These are phyloP conservation scores for Tuber microsphaerosporum DNA, from an alignment of 495 filamentous ascomycete species.

Conservation along the genomic window DNA sequence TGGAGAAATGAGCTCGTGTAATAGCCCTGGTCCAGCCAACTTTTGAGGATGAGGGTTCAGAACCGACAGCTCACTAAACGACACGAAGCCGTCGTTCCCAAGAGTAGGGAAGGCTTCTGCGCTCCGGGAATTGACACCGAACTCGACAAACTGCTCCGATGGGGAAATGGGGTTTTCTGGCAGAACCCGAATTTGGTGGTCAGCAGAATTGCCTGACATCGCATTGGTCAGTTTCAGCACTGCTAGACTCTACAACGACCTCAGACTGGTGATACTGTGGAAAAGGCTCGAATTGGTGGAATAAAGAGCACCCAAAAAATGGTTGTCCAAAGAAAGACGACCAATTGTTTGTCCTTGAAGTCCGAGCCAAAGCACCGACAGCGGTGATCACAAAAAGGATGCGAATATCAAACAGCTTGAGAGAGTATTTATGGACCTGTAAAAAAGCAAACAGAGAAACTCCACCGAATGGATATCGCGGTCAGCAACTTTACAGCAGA, in stretches of 20 bases:
- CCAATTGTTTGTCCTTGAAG: neutral
- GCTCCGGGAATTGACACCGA: neutral
- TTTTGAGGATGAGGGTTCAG: slow-evolving; percentile 53
- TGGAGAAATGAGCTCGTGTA: slow-evolving; percentile 57
- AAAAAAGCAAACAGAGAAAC: slow-evolving; percentile 7
- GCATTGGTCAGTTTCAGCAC: neutral
- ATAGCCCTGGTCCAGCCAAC: slow-evolving; percentile 55
- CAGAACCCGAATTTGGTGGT: slow-evolving; percentile 17
- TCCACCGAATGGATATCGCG: slow-evolving; percentile 4
- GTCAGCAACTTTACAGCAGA: slow-evolving; percentile 8
- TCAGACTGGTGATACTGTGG: neutral
- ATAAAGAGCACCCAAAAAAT: neutral
- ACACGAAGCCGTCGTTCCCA: neutral
- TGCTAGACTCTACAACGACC: neutral
- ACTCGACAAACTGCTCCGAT: neutral
- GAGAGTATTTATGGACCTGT: slow-evolving; percentile 11
- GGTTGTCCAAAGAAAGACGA: neutral
- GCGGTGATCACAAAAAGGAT: neutral
- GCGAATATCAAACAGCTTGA: neutral
- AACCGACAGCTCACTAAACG: slow-evolving; percentile 48
- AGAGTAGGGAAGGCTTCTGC: neutral
- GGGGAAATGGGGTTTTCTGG: slow-evolving; percentile 1
- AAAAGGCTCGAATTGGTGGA: neutral
- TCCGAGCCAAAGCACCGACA: neutral
- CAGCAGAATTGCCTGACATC: neutral